Conservation (phyloP, 2,329 filamentous ascomycete genomes). For the Herpotrichia juniperi region DNA sequence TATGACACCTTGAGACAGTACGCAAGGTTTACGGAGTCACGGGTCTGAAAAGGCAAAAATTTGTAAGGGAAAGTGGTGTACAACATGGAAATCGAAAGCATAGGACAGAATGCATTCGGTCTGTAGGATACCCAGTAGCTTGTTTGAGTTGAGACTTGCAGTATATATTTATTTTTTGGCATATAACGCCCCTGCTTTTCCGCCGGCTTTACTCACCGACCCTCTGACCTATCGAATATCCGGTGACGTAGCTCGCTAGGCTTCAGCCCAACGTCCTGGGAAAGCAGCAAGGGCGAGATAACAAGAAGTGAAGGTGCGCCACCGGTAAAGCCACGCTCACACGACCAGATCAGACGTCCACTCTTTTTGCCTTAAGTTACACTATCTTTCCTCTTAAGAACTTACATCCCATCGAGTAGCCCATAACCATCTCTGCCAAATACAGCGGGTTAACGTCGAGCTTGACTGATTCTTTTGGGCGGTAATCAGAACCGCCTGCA, state of each 20-base stretch:
- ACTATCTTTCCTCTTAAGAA: too few species aligned
- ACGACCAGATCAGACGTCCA: not conserved
- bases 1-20: not conserved
- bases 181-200: not conserved
- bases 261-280: too few species aligned
- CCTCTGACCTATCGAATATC: too few species aligned
- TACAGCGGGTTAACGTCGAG: too few species aligned
- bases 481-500: too few species aligned
- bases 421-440: too few species aligned
- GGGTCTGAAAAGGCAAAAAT: not conserved
- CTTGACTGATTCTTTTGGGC: too few species aligned
- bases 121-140: conserved; percentile 2
- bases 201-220: too few species aligned
- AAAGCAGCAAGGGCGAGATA: conserved; percentile 10
- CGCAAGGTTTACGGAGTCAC: conserved; percentile 1
- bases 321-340: not conserved
- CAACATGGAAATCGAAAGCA: not conserved
- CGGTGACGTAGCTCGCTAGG: too few species aligned
- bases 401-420: too few species aligned
- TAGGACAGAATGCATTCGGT: not conserved
- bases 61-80: not conserved
- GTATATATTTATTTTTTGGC: not conserved
- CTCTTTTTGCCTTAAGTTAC: too few species aligned
- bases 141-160: not conserved
- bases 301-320: conserved; percentile 3